A percentile compares a stretch with the other conserved stretches of the same genome.
These are phyloP conservation scores for Paecilomyces niveus DNA, from an alignment of 2,329 filamentous ascomycete species.

Conservation along the genomic window DNA sequence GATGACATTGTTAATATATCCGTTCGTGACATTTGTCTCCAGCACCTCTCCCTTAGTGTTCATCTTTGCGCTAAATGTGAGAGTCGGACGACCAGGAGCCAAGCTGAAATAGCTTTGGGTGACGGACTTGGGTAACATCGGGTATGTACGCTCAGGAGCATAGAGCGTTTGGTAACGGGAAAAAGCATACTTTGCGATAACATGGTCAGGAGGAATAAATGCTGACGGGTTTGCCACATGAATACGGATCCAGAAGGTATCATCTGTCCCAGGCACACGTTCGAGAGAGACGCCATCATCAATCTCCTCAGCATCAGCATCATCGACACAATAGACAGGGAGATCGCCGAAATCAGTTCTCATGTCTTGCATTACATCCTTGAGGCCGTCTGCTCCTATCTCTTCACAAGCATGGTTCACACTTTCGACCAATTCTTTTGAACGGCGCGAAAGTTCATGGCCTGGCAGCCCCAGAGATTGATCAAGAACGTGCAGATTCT, in stretches of 20 bases:
- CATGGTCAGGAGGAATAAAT: constrained; percentile 47
- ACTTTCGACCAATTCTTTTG: constrained; percentile 24
- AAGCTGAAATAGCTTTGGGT: constrained; percentile 50
- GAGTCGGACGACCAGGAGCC: constrained; percentile 44
- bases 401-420: constrained; percentile 21
- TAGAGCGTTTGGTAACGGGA: constrained; percentile 50
- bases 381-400: constrained; percentile 22
- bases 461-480: constrained; percentile 47
- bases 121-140: constrained; percentile 49
- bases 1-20: constrained; percentile 49
- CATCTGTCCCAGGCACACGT: constrained; percentile 33
- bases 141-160: constrained; percentile 46
- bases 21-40: constrained; percentile 48
- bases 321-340: constrained; percentile 55
- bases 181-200: constrained; percentile 48
- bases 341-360: constrained; percentile 52
- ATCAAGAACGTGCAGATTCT: constrained; percentile 47
- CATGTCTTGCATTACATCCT: constrained; percentile 50
- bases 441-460: constrained; percentile 23
- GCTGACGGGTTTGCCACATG: constrained; percentile 60
- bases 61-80: constrained; percentile 56
- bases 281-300: constrained; percentile 59
- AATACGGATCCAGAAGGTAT: constrained; percentile 52
- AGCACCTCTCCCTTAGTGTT: constrained; percentile 45
- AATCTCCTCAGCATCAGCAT: constrained; percentile 48